Base-by-base conservation (phyloP, 306 rosid species). In the Corylus heterophylla region DNA sequence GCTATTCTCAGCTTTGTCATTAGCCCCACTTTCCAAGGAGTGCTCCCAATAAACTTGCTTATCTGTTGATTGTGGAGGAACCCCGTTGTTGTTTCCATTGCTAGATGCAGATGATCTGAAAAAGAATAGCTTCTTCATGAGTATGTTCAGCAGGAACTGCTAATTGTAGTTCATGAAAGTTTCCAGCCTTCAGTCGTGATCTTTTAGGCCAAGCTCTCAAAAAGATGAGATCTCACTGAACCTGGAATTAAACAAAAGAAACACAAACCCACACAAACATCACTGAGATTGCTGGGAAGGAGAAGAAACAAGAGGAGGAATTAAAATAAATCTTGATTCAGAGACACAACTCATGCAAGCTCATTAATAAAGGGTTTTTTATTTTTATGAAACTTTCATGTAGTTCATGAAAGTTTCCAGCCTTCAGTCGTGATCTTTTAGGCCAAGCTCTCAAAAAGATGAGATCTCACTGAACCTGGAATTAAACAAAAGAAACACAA, bases 41-140 rank as follows among this genome's bases (percentile, higher is more conserved):
- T 85, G 82, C 76, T 88, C 94, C 96, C 90, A 84, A 39, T 83
- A 51, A 74, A 58, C 22, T 75, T 89, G 86, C 79, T 89, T 87
- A 12, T 83, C 89, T 52, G 76, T 76, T 69, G 93, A 61, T 48
- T 81, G 74, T 18, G 98, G 81, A 18, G 91, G 82, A 79, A 82
- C 75, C 56, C 74, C 78, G 58, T 85, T 82, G 56, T 54, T 84
- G 83, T 82, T 87, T 42, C 87, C 94, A 76, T 88, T 81, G 86
- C 87, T 82, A 44, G 97, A 82, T 12, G 86, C 84, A 54, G 98
- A 89, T 49, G 97, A 87, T 85, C 88, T 89, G 79, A 95, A 93
- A 88, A 85, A 90, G 85, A 95, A 95, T 31, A 91, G 83, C 84
- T 90, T 92, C 97, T 89, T 95, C 98, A 95, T 92, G 70, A 69